Evolutionary conservation across 2,329 filamentous ascomycete species (phyloP).

Genomic region (Aotearoamyces nothofagi): DNA sequence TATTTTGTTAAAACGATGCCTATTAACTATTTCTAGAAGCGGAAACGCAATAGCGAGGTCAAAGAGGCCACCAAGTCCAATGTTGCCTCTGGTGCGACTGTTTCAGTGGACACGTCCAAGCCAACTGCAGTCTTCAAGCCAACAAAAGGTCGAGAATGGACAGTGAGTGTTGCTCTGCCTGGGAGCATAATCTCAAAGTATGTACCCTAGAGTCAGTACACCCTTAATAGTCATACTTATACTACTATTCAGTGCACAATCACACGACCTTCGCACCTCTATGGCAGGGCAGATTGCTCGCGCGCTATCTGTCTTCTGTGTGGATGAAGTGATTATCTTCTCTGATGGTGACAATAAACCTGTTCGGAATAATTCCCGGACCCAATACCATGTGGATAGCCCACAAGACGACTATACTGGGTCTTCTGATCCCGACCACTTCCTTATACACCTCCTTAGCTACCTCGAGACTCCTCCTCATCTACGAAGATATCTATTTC

Average conservation of each 20-base stretch:
- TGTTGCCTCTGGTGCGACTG: conserved; percentile 21
- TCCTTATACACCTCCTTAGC: conserved; percentile 61
- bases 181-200: conserved; percentile 67
- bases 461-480: conserved; percentile 79
- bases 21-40: conserved; percentile 14
- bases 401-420: conserved; percentile 39
- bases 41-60: conserved; percentile 17
- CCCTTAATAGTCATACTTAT: too few relatives aligned
- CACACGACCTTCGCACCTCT: conserved; percentile 53
- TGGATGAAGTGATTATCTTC: conserved; percentile 75
- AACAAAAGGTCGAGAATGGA: conserved; percentile 48
- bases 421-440: conserved; percentile 61
- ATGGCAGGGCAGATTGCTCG: conserved; percentile 65
- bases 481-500: conserved; percentile 61
- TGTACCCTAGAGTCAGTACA: too few relatives aligned
- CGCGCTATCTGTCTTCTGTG: conserved; percentile 65
- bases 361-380: conserved; percentile 10
- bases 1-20: conserved; percentile 1
- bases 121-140: conserved; percentile 56
- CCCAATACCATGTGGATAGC: conserved; percentile 25
- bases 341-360: conserved; percentile 43
- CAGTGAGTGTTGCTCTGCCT: conserved; percentile 63
- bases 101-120: conserved; percentile 35
- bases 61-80: conserved; percentile 7
- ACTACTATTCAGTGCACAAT: conserved; percentile 17